Conservation (phyloP, 1,284 basidiomycete species). For the Apiotrichum mycotoxinovorans region DNA sequence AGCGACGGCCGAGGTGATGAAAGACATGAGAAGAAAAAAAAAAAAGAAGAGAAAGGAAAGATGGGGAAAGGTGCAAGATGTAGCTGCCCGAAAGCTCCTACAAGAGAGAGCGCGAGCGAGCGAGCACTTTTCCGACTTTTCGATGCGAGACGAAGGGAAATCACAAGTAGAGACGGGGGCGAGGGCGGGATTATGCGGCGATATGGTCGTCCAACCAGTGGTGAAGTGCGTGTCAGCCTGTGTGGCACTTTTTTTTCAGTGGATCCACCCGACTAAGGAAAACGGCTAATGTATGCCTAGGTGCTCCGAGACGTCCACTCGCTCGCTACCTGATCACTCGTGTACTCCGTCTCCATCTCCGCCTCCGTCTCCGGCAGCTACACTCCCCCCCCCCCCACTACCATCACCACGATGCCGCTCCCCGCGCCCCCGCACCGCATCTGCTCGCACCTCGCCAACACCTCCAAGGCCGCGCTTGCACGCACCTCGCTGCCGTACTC, state of each 20-base stretch:
- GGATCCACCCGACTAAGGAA: too few species aligned
- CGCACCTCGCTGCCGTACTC: slow-evolving; percentile 46
- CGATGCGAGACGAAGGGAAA: neutral
- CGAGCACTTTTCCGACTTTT: too few species aligned
- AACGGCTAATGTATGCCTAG: too few species aligned
- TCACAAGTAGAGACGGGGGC: neutral
- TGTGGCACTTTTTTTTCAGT: slow-evolving; percentile 25
- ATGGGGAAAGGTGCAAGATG: neutral
- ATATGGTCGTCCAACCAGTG: neutral
- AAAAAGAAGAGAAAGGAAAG: neutral
- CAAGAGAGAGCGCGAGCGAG: too few species aligned
- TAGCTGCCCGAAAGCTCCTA: neutral
- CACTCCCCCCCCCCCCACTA: neutral
- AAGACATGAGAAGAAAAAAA: neutral
- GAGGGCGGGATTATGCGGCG: slow-evolving; percentile 2
- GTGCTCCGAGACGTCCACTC: neutral
- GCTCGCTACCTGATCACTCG: neutral
- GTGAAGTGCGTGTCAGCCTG: neutral
- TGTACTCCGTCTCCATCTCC: neutral
- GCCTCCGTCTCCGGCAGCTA: neutral
- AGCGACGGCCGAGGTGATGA: slow-evolving; percentile 16
- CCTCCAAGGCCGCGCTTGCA: slow-evolving; percentile 41
- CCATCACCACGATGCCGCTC: slow-evolving; percentile 19
- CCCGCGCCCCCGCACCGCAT: slow-evolving; percentile 43
- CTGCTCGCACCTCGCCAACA: slow-evolving; percentile 46